A percentile compares a stretch with the other conserved stretches of the same genome.
phyloP scores from a whole-genome alignment of 805 yeast species.

The Pichia gijzeniarum region DNA sequence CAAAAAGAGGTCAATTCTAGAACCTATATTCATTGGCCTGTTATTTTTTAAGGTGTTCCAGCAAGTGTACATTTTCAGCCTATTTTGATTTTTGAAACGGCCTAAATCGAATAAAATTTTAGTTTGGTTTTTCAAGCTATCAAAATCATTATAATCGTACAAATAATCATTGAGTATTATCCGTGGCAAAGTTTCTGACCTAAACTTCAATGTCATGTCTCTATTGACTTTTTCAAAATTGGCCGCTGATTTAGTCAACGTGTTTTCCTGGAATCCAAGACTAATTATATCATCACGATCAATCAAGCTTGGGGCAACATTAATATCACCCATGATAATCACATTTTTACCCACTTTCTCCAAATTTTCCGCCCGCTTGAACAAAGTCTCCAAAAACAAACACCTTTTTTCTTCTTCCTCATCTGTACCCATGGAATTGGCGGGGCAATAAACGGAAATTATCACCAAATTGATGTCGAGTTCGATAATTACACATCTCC shows the following conservation, averaged over 20 bases:
- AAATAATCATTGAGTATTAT: constrained; percentile 40
- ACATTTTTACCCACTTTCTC: constrained; percentile 56
- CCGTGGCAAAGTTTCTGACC: constrained; percentile 37
- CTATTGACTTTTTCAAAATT: constrained; percentile 34
- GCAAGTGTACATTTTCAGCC: constrained; percentile 71
- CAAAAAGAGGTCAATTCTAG: constrained; percentile 77
- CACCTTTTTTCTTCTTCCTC: constrained; percentile 57
- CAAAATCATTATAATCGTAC: constrained; percentile 24
- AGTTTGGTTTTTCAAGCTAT: constrained; percentile 25
- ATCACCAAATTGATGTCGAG: constrained; percentile 55
- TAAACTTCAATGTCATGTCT: constrained; percentile 29
- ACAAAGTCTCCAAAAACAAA: constrained; percentile 50
- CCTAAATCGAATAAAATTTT: constrained; percentile 54
- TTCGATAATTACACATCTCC: constrained; percentile 74
- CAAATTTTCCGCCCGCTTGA: constrained; percentile 55
- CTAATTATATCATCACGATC: constrained; percentile 73
- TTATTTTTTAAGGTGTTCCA: constrained; percentile 82
- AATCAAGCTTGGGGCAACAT: constrained; percentile 69
- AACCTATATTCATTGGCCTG: constrained; percentile 79
- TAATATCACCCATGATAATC: constrained; percentile 82
- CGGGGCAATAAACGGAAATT: constrained; percentile 81
- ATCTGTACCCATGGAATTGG: constrained; percentile 68
- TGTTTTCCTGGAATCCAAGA: constrained; percentile 35
- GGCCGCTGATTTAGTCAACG: constrained; percentile 21
- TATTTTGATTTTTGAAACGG: constrained; percentile 48